phyloP scores from a whole-genome alignment of 495 filamentous ascomycete species.

The Entonaema liquescens region DNA sequence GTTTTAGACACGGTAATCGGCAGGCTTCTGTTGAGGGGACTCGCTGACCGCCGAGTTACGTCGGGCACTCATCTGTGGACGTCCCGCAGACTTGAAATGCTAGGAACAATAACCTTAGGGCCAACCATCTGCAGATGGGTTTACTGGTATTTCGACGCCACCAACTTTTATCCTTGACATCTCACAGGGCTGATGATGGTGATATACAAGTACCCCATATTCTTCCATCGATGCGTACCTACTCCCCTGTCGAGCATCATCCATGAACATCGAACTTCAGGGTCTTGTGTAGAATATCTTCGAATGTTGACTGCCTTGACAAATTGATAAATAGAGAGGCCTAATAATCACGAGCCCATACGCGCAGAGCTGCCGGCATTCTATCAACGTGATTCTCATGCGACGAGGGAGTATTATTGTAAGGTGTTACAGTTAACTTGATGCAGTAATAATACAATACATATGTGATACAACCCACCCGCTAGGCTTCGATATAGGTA shows the following conservation, averaged over 20 bases:
- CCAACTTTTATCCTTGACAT: conserved; percentile 20
- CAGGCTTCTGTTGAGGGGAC: conserved; percentile 10
- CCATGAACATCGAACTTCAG: conserved; percentile 20
- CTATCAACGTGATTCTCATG: conserved; percentile 33
- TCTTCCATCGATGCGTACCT: conserved; percentile 22
- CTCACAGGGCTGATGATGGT: conserved; percentile 34
- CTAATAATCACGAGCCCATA: background rate
- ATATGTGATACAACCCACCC: conserved; percentile 35
- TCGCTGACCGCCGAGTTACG: conserved; percentile 5
- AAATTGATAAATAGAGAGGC: conserved; percentile 13
- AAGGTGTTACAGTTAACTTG: conserved; percentile 11
- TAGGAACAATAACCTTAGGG: conserved; percentile 8
- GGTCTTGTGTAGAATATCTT: conserved; percentile 12
- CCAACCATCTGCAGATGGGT: conserved; percentile 5
- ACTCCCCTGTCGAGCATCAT: conserved; percentile 28
- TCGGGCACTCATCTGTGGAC: background rate
- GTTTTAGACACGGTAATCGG: conserved; percentile 17
- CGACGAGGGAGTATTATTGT: conserved; percentile 15
- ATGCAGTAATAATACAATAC: background rate
- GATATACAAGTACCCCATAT: conserved; percentile 33
- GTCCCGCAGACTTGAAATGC: background rate
- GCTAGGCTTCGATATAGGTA: conserved; percentile 6
- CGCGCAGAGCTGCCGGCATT: conserved; percentile 2
- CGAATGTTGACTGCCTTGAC: conserved; percentile 24
- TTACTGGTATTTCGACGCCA: conserved; percentile 19